These are phyloP conservation scores for Plasmodium ovale DNA, from an alignment of 169 alveolate species.

Conservation along the genomic window DNA sequence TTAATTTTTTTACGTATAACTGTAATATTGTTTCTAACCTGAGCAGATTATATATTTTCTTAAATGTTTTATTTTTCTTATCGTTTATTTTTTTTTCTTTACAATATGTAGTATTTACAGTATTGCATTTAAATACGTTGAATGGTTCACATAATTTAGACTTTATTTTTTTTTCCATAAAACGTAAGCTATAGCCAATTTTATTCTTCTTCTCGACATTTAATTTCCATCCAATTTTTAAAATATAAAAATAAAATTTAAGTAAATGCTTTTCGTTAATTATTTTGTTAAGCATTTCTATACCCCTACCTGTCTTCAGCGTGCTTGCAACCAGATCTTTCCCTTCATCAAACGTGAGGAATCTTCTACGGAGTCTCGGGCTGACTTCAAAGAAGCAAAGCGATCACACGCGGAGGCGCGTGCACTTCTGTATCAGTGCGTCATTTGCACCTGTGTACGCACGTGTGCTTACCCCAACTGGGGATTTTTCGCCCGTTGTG, in stretches of 20 bases:
- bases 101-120: neutral
- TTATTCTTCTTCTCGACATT: neutral
- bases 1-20: conserved; percentile 11
- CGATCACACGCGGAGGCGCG: no score
- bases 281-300: conserved; percentile 56
- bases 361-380: conserved; percentile 6
- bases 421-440: neutral
- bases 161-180: conserved; percentile 13
- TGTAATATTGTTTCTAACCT: conserved; percentile 27
- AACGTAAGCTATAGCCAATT: neutral
- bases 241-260: conserved; percentile 1
- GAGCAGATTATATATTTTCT: conserved; percentile 25
- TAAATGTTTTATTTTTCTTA: conserved; percentile 7
- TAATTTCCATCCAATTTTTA: conserved; percentile 16
- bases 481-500: no score
- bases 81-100: neutral
- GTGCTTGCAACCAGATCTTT: conserved; percentile 50
- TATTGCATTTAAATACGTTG: neutral
- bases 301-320: conserved; percentile 61
- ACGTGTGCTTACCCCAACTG: neutral
- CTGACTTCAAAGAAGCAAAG: conserved; percentile 4
- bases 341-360: conserved; percentile 69
- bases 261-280: conserved; percentile 9
- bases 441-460: neutral
- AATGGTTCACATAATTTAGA: neutral